Conservation (phyloP, 2,329 filamentous ascomycete genomes). For the Pezicula radicicola region DNA sequence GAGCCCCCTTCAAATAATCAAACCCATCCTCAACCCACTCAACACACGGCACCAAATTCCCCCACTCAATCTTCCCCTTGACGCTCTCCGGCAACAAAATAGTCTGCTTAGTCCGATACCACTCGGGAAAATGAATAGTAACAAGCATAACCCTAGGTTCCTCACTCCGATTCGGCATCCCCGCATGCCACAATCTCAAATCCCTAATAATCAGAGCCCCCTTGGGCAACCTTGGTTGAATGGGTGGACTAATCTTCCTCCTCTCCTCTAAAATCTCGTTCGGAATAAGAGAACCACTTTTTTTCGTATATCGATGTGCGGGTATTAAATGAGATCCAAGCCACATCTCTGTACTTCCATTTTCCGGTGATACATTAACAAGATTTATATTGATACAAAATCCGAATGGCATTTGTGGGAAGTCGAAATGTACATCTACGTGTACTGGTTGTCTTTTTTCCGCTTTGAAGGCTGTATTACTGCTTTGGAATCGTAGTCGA, state of each 20-base stretch:
- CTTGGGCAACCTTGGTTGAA: conserved; percentile 47
- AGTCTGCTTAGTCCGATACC: conserved; percentile 28
- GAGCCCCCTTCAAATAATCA: conserved; percentile 33
- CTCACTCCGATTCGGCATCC: conserved; percentile 52
- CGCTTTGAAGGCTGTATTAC: conserved; percentile 37
- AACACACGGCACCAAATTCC: conserved; percentile 29
- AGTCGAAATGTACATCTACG: conserved; percentile 41
- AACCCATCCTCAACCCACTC: conserved; percentile 34
- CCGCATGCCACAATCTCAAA: conserved; percentile 59
- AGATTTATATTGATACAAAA: conserved; percentile 45
- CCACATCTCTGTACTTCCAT: conserved; percentile 50
- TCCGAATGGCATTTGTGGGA: conserved; percentile 44
- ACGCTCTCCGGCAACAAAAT: conserved; percentile 27
- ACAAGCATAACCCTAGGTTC: conserved; percentile 53
- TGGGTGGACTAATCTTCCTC: conserved; percentile 33
- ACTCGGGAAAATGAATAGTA: conserved; percentile 33
- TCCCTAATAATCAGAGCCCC: conserved; percentile 55
- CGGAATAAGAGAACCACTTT: conserved; percentile 10
- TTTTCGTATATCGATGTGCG: conserved; percentile 19
- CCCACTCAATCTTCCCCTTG: conserved; percentile 31
- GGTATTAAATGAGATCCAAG: conserved; percentile 41
- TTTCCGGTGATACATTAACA: conserved; percentile 39
- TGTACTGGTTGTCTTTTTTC: conserved; percentile 36
- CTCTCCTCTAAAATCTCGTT: conserved; percentile 34
- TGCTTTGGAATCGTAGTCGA: conserved; percentile 33